These are phyloP conservation scores for Citrus maxima DNA, from an alignment of 345 rosid genomes.

Conservation along the genomic window DNA sequence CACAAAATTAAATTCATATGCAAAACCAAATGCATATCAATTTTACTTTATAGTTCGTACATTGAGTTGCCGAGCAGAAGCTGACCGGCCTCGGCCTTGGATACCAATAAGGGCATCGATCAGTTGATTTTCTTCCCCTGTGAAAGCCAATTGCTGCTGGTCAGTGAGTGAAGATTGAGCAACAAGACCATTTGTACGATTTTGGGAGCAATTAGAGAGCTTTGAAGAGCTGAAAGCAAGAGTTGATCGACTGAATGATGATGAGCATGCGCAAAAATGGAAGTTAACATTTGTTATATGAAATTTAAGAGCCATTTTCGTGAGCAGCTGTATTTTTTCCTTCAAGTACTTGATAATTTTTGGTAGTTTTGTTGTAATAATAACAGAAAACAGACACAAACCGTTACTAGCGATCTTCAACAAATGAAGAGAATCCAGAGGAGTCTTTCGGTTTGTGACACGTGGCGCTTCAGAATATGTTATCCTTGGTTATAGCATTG, in stretches of 20 bases:
- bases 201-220: neutral
- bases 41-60: constrained; percentile 22
- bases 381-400: neutral
- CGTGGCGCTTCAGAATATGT: no score
- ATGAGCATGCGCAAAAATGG: neutral
- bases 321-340: no score
- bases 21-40: neutral
- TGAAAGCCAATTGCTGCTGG: constrained; percentile 38
- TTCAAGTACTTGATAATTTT: neutral
- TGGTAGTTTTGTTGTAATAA: neutral
- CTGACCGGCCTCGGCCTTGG: constrained; percentile 92
- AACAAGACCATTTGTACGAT: neutral
- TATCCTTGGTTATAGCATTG: neutral
- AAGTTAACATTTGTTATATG: neutral
- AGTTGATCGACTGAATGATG: neutral
- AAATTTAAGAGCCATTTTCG: constrained; percentile 1
- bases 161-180: constrained; percentile 28
- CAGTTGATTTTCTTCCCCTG: constrained; percentile 62
- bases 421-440: neutral
- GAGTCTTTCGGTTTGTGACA: neutral
- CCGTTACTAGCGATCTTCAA: neutral
- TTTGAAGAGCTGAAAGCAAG: constrained; percentile 5
- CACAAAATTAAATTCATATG: neutral
- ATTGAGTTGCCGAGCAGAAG: constrained; percentile 69
- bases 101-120: constrained; percentile 85